Conservation (phyloP, 306 rosid genomes). For the Pyrus pyrifolia region DNA sequence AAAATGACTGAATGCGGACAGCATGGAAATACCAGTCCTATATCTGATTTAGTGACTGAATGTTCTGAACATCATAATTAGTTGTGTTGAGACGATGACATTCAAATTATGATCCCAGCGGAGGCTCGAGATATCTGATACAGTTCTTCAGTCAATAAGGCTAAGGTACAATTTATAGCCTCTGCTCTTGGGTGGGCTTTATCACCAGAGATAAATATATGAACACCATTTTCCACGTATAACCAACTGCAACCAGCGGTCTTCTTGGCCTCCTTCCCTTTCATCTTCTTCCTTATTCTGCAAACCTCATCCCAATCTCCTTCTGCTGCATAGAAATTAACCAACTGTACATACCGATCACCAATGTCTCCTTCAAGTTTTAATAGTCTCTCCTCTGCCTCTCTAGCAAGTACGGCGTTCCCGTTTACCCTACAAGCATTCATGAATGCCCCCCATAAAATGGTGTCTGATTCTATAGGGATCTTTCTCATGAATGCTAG, state of each 20-base stretch:
- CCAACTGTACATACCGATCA: slow-evolving; percentile 73
- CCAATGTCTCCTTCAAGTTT: slow-evolving; percentile 36
- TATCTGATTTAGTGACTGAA: neutral
- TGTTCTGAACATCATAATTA: neutral
- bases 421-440: slow-evolving; percentile 61
- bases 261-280: slow-evolving; percentile 59
- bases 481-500: slow-evolving; percentile 45
- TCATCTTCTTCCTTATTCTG: slow-evolving; percentile 77
- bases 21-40: neutral
- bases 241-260: slow-evolving; percentile 77
- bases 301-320: slow-evolving; percentile 81
- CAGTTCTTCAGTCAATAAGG: slow-evolving; percentile 38
- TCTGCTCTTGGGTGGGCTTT: slow-evolving; percentile 45
- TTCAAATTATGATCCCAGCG: neutral
- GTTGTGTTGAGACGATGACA: neutral
- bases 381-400: slow-evolving; percentile 45
- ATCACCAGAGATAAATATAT: slow-evolving; percentile 62
- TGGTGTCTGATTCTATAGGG: slow-evolving; percentile 44
- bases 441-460: slow-evolving; percentile 62
- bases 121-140: slow-evolving; percentile 1
- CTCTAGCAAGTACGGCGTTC: slow-evolving; percentile 39
- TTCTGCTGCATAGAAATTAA: slow-evolving; percentile 64
- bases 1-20: neutral
- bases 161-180: slow-evolving; percentile 43
- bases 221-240: slow-evolving; percentile 47